phyloP scores from a whole-genome alignment of 1,139 yeast genomes.

The Taphrina flavorubra region DNA sequence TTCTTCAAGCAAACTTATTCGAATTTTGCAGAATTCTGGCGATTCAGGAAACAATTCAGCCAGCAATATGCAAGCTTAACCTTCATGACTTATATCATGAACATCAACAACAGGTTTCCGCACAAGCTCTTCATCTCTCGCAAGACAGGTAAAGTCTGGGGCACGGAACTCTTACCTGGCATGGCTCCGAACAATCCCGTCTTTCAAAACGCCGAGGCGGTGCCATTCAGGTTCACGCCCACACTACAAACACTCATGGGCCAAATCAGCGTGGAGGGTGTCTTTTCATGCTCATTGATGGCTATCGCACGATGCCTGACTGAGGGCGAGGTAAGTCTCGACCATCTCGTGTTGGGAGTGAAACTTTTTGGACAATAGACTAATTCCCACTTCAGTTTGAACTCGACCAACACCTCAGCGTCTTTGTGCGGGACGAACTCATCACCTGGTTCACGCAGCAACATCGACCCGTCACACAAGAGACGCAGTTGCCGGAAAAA shows the following conservation, averaged over 20 bases:
- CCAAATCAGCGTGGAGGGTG: conserved; percentile 88
- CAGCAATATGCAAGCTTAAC: conserved; percentile 95
- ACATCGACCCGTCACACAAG: conserved; percentile 67
- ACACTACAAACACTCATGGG: conserved; percentile 93
- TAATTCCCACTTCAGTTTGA: conserved; percentile 43
- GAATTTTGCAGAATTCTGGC: conserved; percentile 92
- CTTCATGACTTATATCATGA: conserved; percentile 92
- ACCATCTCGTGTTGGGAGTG: conserved; percentile 27
- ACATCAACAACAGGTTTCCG: conserved; percentile 91
- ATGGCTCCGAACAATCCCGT: conserved; percentile 67
- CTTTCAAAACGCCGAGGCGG: conserved; percentile 91
- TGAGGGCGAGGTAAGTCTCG: conserved; percentile 82
- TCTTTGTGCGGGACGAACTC: conserved; percentile 93
- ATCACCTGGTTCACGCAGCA: conserved; percentile 88
- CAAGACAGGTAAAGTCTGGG: conserved; percentile 87
- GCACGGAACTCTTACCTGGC: conserved; percentile 94
- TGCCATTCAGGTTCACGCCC: conserved; percentile 95
- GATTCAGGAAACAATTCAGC: conserved; percentile 92
- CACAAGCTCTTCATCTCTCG: conserved; percentile 85
- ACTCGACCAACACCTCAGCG: conserved; percentile 60
- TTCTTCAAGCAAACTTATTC: conserved; percentile 68
- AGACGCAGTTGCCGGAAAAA: conserved; percentile 81
- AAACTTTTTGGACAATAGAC: conserved; percentile 1
- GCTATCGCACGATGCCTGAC: conserved; percentile 85
- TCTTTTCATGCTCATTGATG: conserved; percentile 82